These are phyloP conservation scores for Boechera retrofracta DNA, from an alignment of 345 rosid species.

Conservation along the genomic window DNA sequence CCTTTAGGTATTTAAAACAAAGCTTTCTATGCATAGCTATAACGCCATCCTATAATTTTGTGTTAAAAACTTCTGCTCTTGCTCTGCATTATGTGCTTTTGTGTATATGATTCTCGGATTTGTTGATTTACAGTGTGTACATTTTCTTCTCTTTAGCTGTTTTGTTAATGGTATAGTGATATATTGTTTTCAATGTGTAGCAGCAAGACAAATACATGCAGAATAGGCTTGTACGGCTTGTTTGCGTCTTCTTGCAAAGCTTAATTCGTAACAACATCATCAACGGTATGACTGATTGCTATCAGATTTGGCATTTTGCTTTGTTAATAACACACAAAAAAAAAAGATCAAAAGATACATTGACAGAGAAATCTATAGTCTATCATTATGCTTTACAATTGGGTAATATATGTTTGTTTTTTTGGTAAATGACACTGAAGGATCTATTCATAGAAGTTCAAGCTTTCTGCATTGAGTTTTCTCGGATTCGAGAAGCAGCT, in stretches of 20 bases:
- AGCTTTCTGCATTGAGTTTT: conserved; percentile 97
- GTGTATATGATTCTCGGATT: conserved; percentile 2
- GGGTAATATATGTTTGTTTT: neutral
- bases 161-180: conserved; percentile 30
- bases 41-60: neutral
- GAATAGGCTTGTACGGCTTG: conserved; percentile 98
- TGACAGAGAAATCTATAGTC: conserved; percentile 5
- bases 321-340: neutral
- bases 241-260: conserved; percentile 96
- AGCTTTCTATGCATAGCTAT: neutral
- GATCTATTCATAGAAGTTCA: conserved; percentile 96
- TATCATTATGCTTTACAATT: neutral
- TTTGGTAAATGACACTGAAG: conserved; percentile 60
- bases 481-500: conserved; percentile 89
- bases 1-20: neutral
- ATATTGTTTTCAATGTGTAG: conserved; percentile 37
- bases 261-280: conserved; percentile 87
- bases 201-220: conserved; percentile 99
- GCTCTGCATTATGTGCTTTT: neutral
- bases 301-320: no score
- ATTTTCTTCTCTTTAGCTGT: neutral
- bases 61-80: neutral
- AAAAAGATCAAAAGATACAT: neutral
- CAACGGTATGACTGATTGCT: conserved; percentile 56
- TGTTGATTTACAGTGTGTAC: conserved; percentile 21